Conservation (phyloP, 164 flowering plant species). For the Annona squamosa region DNA sequence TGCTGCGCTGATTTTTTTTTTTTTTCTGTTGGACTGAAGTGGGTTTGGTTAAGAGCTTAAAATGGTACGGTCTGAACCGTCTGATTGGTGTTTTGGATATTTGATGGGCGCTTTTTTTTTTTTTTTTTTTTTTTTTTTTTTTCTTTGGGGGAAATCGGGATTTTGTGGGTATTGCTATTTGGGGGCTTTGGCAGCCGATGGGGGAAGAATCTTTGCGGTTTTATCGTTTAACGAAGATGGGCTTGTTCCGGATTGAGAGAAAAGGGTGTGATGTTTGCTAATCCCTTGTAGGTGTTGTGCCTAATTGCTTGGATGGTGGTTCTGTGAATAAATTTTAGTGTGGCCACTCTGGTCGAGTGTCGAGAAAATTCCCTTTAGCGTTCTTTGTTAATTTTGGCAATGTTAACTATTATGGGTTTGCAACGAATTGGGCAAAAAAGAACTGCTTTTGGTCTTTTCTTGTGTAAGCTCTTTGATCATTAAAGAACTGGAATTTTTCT, state of each 20-base stretch:
- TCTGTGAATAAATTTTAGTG: not conserved
- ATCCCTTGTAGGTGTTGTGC: not conserved
- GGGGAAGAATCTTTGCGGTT: not conserved
- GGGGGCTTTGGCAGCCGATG: too few relatives aligned
- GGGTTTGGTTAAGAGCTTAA: not conserved
- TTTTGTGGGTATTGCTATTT: too few relatives aligned
- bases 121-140: not conserved
- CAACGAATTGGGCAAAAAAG: not conserved
- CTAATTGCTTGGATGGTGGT: not conserved
- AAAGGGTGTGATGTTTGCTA: not conserved
- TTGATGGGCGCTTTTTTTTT: not conserved
- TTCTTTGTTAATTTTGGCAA: not conserved
- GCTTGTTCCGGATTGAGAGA: not conserved
- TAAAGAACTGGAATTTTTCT: conserved; percentile 4
- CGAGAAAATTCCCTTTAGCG: not conserved
- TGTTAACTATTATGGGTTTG: not conserved
- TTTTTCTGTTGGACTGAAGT: not conserved
- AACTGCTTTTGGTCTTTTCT: not conserved
- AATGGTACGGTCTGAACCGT: not conserved
- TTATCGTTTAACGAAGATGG: not conserved
- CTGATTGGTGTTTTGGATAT: not conserved
- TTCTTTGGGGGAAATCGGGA: not conserved
- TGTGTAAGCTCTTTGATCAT: not conserved
- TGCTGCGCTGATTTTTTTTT: not conserved
- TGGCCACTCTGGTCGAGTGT: not conserved